phyloP scores from a whole-genome alignment of 139 green algal genomes.

The Penium margaritaceum region DNA sequence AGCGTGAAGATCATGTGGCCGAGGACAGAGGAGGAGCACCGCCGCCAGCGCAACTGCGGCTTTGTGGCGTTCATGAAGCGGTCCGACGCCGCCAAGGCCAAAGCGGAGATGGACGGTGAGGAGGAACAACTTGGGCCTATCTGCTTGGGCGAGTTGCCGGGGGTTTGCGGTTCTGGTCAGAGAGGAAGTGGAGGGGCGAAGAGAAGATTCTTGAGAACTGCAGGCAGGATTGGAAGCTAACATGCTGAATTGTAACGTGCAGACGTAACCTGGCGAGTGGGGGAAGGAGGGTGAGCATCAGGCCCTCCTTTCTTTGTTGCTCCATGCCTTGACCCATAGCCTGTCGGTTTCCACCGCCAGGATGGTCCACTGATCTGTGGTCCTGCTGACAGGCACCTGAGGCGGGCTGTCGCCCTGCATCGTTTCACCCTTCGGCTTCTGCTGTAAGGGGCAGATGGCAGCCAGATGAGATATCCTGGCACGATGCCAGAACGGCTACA shows the following conservation, averaged over 20 bases:
- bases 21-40: slow-evolving; percentile 80
- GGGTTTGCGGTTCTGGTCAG: no score
- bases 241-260: background rate
- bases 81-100: slow-evolving; percentile 47
- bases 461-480: background rate
- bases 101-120: slow-evolving; percentile 70
- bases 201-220: background rate
- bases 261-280: background rate
- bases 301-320: background rate
- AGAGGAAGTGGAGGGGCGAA: background rate
- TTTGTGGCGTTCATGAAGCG: slow-evolving; percentile 90
- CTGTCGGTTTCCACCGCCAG: no score
- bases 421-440: background rate
- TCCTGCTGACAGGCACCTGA: no score
- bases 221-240: background rate
- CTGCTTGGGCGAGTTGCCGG: no score
- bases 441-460: background rate
- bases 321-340: no score
- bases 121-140: no score
- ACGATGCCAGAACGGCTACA: background rate
- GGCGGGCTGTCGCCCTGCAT: background rate
- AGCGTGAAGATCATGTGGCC: slow-evolving; percentile 98
- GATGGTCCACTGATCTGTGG: no score
- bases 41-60: slow-evolving; percentile 74
- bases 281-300: background rate